Evolutionary conservation across 2,329 filamentous ascomycete species (phyloP).

Genomic region (Sporothrix schenckii): DNA sequence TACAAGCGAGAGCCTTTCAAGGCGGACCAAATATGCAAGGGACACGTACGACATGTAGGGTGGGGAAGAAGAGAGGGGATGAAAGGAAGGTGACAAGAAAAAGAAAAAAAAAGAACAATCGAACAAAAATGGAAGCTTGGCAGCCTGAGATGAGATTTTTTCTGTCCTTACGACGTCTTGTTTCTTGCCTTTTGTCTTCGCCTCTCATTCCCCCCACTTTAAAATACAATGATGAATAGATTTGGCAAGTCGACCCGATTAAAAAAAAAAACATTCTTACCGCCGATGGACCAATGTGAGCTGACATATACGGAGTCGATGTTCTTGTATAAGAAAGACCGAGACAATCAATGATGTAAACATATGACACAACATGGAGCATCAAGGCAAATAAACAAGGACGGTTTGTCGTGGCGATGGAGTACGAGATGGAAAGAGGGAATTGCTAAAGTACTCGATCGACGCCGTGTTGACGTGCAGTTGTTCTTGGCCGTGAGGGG

Average conservation of each 20-base stretch:
- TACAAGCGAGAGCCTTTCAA: not conserved
- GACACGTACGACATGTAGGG: not conserved
- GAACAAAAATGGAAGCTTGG: not conserved
- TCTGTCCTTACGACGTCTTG: not conserved
- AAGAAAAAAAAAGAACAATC: not conserved
- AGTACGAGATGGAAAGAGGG: too few species aligned
- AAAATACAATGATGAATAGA: not conserved
- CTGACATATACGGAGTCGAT: too few species aligned
- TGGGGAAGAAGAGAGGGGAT: not conserved
- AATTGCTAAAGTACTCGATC: too few species aligned
- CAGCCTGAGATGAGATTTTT: not conserved
- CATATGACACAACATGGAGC: too few species aligned
- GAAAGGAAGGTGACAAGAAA: not conserved
- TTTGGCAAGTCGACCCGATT: slow-evolving; percentile 7
- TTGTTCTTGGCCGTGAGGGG: too few species aligned
- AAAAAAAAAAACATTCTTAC: slow-evolving; percentile 1
- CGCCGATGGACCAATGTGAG: not conserved
- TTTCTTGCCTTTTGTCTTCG: not conserved
- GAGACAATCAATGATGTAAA: too few species aligned
- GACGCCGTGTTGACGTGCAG: too few species aligned
- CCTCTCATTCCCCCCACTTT: not conserved
- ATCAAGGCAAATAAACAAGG: too few species aligned
- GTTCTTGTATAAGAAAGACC: too few species aligned
- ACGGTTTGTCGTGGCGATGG: too few species aligned
- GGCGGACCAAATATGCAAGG: slow-evolving; percentile 12